Evolutionary conservation across 2,329 filamentous ascomycete genomes (phyloP).

Genomic region (Aspergillus eucalypticola): DNA sequence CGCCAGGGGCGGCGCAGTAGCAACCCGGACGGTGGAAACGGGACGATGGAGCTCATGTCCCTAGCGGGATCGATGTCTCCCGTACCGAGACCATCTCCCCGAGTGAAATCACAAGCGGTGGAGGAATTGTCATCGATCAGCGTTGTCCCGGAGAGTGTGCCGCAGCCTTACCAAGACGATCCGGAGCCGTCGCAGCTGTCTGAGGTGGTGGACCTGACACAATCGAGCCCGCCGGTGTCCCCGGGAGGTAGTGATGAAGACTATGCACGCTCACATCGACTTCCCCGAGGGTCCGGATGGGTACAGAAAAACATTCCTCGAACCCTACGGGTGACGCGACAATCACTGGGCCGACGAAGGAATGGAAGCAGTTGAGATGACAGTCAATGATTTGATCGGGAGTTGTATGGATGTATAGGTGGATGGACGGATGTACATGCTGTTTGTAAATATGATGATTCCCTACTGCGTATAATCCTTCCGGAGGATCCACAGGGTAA

Average conservation of each 20-base stretch:
- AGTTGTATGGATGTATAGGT: neutral
- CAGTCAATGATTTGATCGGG: neutral
- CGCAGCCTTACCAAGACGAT: neutral
- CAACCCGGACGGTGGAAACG: conserved; percentile 2
- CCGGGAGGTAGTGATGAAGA: conserved; percentile 32
- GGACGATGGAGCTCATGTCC: conserved; percentile 7
- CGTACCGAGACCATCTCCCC: neutral
- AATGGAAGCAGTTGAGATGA: conserved; percentile 8
- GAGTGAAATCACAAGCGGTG: neutral
- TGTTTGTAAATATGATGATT: conserved; percentile 1
- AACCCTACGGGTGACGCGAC: conserved; percentile 21
- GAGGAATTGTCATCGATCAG: conserved; percentile 16
- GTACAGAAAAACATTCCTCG: conserved; percentile 28
- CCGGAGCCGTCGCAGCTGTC: conserved; percentile 12
- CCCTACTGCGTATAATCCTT: too few relatives aligned
- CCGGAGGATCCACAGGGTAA: neutral
- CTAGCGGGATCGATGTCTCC: conserved; percentile 15
- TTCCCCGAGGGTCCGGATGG: conserved; percentile 32
- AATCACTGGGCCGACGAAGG: conserved; percentile 19
- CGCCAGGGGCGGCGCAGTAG: conserved; percentile 6
- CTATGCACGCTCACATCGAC: conserved; percentile 29
- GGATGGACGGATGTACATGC: neutral
- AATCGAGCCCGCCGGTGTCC: conserved; percentile 35
- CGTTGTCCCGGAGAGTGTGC: conserved; percentile 12
- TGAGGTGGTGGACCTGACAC: conserved; percentile 39